Percentiles rank a stretch among this genome's conserved stretches.
Evolutionary conservation across 2,329 filamentous ascomycete genomes (phyloP).

Genomic region (Xylariaceae sp.): DNA sequence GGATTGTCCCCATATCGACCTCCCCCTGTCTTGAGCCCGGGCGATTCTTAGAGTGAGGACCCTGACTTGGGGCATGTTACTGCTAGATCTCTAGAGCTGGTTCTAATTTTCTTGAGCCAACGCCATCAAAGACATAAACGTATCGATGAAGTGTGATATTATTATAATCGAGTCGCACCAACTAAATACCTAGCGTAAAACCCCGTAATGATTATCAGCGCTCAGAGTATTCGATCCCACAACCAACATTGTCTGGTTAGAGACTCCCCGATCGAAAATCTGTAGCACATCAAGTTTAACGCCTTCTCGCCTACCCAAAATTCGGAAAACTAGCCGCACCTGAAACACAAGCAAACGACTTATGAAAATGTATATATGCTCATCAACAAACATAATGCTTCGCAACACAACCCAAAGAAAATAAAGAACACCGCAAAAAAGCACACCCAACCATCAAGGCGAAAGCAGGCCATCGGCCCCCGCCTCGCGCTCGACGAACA

Average conservation of each 20-base stretch:
- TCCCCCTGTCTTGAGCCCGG: background rate
- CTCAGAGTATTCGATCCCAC: background rate
- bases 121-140: no score
- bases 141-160: no score
- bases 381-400: background rate
- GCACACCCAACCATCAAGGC: conserved; percentile 4
- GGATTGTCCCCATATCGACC: conserved; percentile 18
- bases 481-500: conserved; percentile 30
- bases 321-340: background rate
- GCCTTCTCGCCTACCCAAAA: background rate
- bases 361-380: background rate
- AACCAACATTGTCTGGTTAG: background rate
- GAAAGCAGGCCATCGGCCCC: conserved; percentile 19
- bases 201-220: background rate
- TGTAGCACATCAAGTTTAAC: background rate
- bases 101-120: no score
- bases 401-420: background rate
- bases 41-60: background rate
- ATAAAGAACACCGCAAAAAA: background rate
- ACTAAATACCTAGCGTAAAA: background rate
- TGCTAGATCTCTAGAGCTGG: background rate
- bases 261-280: background rate
- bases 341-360: background rate
- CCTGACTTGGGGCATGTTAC: background rate
- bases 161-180: background rate